Conservation (phyloP, 2,329 filamentous ascomycete genomes). For the Aspergillus tubingensis region DNA sequence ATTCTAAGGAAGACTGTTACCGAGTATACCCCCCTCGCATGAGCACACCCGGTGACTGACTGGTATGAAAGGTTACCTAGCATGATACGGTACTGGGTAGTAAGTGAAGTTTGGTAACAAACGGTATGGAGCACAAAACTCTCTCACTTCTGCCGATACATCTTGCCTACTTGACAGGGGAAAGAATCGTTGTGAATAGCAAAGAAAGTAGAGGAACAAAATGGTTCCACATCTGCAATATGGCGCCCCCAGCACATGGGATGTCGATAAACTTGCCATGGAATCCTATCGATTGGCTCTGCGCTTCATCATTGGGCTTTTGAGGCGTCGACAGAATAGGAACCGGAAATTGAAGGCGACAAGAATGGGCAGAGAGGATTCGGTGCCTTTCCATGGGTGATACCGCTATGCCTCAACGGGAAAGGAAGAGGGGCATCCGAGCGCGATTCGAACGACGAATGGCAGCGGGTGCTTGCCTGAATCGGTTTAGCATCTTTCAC, state of each 20-base stretch:
- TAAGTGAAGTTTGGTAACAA: no score
- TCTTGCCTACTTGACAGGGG: background rate
- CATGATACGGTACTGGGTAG: background rate
- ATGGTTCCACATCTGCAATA: background rate
- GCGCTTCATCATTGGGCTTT: background rate
- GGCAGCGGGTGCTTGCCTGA: constrained; percentile 14
- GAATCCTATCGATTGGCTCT: constrained; percentile 1
- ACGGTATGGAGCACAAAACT: no score
- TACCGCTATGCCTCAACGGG: constrained; percentile 4
- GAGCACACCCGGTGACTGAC: constrained; percentile 9
- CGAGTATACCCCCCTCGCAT: constrained; percentile 10
- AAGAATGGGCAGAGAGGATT: constrained; percentile 3
- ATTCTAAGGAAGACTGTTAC: background rate
- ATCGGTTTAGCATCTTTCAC: constrained; percentile 13
- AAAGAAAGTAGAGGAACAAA: background rate
- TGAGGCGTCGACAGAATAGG: background rate
- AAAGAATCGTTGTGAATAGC: background rate
- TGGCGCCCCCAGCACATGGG: background rate
- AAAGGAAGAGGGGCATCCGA: constrained; percentile 8
- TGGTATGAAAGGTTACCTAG: background rate
- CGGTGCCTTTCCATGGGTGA: constrained; percentile 14
- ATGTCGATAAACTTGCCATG: background rate
- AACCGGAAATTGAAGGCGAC: background rate
- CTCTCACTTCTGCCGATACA: no score
- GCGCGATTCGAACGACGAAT: constrained; percentile 11